phyloP scores from a whole-genome alignment of 495 filamentous ascomycete species.

The Hypoxylon trugodes region DNA sequence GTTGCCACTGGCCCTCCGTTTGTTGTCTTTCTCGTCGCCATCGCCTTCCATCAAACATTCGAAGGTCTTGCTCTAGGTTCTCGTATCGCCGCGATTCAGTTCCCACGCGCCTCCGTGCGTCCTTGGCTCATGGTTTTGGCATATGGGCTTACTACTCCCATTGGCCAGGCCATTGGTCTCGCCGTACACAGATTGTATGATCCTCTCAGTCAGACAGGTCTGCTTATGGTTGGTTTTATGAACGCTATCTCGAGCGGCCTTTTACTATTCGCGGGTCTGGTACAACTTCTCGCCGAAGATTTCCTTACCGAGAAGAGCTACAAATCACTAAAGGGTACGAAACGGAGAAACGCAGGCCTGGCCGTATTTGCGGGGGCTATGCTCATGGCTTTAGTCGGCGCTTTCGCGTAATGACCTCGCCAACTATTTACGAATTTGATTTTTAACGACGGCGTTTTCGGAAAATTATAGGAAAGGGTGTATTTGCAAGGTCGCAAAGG shows the following conservation, averaged over 20 bases:
- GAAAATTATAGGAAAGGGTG: background rate
- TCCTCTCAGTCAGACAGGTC: conserved; percentile 78
- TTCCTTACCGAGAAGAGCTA: conserved; percentile 92
- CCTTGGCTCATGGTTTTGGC: conserved; percentile 97
- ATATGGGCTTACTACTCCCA: conserved; percentile 88
- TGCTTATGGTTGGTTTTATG: conserved; percentile 91
- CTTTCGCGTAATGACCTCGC: conserved; percentile 90
- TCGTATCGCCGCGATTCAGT: conserved; percentile 72
- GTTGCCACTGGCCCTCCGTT: conserved; percentile 82
- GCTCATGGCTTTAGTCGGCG: conserved; percentile 89
- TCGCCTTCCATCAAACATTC: conserved; percentile 81
- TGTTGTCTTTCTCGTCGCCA: conserved; percentile 80
- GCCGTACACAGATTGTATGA: conserved; percentile 85
- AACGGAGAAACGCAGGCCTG: conserved; percentile 76
- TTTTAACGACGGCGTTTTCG: conserved; percentile 22
- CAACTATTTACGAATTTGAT: conserved; percentile 9
- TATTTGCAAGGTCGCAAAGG: no score
- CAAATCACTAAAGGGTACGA: conserved; percentile 70
- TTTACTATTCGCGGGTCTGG: conserved; percentile 88
- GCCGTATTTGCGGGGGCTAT: conserved; percentile 79
- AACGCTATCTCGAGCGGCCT: conserved; percentile 90
- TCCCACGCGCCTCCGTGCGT: conserved; percentile 60
- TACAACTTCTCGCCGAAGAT: conserved; percentile 92
- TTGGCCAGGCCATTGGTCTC: conserved; percentile 90
- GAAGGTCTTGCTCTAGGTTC: conserved; percentile 79